A percentile compares a stretch with the other conserved stretches of the same genome.
Evolutionary conservation across 2,329 filamentous ascomycete genomes (phyloP).

Genomic region (Aphanoascus verrucosus): DNA sequence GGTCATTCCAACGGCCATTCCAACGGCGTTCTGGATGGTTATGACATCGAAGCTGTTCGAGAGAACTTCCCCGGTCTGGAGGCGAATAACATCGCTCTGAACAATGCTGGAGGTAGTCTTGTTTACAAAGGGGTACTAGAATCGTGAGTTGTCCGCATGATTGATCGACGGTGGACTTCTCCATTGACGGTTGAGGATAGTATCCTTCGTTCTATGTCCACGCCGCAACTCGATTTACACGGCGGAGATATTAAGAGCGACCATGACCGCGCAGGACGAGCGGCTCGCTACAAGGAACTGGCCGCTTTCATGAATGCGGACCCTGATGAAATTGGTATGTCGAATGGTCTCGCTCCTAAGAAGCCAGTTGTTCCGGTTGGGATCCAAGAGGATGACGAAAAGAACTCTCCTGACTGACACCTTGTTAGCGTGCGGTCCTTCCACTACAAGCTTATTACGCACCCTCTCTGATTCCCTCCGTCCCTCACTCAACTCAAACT

Average conservation of each 20-base stretch:
- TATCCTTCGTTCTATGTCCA: constrained; percentile 4
- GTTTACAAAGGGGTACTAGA: constrained; percentile 1
- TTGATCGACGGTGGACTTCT: not conserved
- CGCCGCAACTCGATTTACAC: constrained; percentile 5
- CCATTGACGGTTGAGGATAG: not conserved
- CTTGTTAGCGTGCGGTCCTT: constrained; percentile 45
- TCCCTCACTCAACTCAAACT: constrained; percentile 5
- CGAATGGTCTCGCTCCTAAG: too few species aligned
- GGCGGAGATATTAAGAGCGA: constrained; percentile 7
- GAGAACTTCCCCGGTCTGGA: constrained; percentile 3
- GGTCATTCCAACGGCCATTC: not conserved
- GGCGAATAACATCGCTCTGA: not conserved
- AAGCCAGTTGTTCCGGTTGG: not conserved
- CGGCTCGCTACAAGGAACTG: constrained; percentile 6
- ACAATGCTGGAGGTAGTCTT: constrained; percentile 7
- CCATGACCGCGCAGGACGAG: constrained; percentile 1
- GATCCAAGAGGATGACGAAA: not conserved
- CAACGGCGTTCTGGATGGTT: not conserved
- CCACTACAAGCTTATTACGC: constrained; percentile 65
- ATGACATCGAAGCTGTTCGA: constrained; percentile 6
- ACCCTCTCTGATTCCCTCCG: constrained; percentile 26
- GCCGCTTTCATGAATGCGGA: constrained; percentile 7
- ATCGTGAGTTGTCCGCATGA: not conserved
- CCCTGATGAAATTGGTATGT: constrained; percentile 8
- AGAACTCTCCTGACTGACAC: not conserved